phyloP scores from a whole-genome alignment of 768 basidiomycete species.

The Russula lepida region DNA sequence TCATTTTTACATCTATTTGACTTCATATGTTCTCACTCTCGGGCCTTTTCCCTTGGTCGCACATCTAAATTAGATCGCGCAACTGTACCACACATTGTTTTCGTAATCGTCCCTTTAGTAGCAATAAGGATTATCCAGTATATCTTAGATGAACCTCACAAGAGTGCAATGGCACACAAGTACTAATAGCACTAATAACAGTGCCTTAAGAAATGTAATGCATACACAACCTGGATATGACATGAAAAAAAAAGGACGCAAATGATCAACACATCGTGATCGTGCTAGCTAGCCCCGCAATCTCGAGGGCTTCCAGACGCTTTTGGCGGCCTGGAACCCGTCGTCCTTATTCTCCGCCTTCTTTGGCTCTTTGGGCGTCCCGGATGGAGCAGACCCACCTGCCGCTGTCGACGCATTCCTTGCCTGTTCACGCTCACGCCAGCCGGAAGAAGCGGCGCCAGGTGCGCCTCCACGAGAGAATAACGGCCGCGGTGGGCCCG shows the following conservation, averaged over 20 bases:
- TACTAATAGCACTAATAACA: not conserved
- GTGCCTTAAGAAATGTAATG: not conserved
- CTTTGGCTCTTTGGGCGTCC: conserved; percentile 20
- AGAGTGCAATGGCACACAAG: not conserved
- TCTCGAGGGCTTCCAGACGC: conserved; percentile 30
- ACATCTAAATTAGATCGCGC: conserved; percentile 6
- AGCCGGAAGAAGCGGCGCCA: conserved; percentile 32
- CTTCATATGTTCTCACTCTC: not conserved
- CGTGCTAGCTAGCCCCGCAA: conserved; percentile 17
- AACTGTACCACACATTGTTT: conserved; percentile 18
- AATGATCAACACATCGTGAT: not conserved
- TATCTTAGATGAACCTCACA: not conserved
- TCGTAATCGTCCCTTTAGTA: not conserved
- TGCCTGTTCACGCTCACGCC: conserved; percentile 52
- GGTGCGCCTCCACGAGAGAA: conserved; percentile 25
- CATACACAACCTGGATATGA: not conserved
- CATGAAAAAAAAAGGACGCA: not conserved
- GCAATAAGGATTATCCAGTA: conserved; percentile 10
- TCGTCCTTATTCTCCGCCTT: conserved; percentile 47
- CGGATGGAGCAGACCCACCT: conserved; percentile 30
- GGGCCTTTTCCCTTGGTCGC: not conserved
- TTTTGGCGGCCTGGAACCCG: conserved; percentile 59
- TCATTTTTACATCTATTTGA: not conserved
- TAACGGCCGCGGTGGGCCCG: conserved; percentile 25
- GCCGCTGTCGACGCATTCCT: conserved; percentile 30